These are phyloP conservation scores for Ophiostoma angusticollis DNA, from an alignment of 2,329 filamentous ascomycete species.

Conservation along the genomic window DNA sequence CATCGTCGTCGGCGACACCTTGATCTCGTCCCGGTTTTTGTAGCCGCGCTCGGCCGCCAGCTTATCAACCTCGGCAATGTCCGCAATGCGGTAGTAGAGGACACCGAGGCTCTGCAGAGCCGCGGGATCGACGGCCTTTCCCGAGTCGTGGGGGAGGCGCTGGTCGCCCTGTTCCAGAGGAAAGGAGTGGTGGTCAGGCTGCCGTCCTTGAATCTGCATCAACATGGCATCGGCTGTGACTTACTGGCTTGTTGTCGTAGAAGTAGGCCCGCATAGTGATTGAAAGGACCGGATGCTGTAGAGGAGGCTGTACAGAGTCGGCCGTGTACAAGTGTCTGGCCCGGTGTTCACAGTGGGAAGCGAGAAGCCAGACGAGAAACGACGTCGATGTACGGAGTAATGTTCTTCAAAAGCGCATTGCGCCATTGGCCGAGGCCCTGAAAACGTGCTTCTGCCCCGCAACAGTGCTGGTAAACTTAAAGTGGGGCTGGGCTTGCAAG, in stretches of 20 bases:
- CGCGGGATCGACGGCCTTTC: constrained; percentile 48
- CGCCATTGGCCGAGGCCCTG: constrained; percentile 7
- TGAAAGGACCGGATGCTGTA: background rate
- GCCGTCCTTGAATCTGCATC: background rate
- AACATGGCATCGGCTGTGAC: constrained; percentile 13
- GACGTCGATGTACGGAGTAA: constrained; percentile 1
- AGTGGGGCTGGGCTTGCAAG: too few species aligned
- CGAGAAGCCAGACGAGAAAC: background rate
- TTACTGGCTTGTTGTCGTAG: constrained; percentile 42
- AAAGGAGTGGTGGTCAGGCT: constrained; percentile 4
- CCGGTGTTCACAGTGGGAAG: too few species aligned
- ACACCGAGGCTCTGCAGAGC: constrained; percentile 68
- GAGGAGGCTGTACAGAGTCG: too few species aligned
- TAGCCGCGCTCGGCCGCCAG: constrained; percentile 68
- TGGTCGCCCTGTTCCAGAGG: constrained; percentile 89
- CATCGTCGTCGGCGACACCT: constrained; percentile 75
- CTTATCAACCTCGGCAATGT: constrained; percentile 54
- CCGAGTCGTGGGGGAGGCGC: constrained; percentile 79
- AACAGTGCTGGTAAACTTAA: background rate
- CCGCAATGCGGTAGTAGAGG: constrained; percentile 56
- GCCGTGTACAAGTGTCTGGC: too few species aligned
- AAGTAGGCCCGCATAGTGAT: constrained; percentile 43
- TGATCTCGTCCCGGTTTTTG: constrained; percentile 90
- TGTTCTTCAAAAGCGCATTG: constrained; percentile 8
- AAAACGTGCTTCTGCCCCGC: constrained; percentile 12